These are phyloP conservation scores for Paecilomyces variotii DNA, from an alignment of 2,329 filamentous ascomycete species.

Conservation along the genomic window DNA sequence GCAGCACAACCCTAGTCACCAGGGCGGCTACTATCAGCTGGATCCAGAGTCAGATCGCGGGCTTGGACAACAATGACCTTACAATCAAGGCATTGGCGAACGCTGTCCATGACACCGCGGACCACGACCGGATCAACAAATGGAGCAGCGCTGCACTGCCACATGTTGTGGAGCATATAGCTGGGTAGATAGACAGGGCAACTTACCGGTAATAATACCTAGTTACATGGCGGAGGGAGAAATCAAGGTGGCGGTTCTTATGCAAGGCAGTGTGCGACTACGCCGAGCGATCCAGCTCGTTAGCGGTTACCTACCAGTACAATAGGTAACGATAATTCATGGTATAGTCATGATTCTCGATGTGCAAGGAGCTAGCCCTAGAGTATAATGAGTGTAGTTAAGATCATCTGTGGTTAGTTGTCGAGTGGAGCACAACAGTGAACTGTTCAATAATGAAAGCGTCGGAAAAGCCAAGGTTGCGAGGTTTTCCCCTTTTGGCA, in stretches of 20 bases:
- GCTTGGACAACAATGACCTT: constrained; percentile 36
- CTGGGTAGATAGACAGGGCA: constrained; percentile 6
- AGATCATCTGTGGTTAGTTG: background rate
- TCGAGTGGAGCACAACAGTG: background rate
- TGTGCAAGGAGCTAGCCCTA: background rate
- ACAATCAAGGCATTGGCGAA: constrained; percentile 49
- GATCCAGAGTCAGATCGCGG: constrained; percentile 56
- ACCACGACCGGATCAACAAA: constrained; percentile 53
- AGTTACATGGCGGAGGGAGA: background rate
- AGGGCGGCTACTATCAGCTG: constrained; percentile 67
- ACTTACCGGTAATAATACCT: background rate
- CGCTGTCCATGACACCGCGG: constrained; percentile 57
- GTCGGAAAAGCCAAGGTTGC: background rate
- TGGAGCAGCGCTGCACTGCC: constrained; percentile 55
- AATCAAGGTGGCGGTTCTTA: background rate
- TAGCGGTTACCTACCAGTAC: background rate
- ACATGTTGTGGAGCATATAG: constrained; percentile 19
- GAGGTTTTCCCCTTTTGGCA: constrained; percentile 10
- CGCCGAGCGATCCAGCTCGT: background rate
- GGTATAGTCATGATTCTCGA: background rate
- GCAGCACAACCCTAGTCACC: constrained; percentile 73
- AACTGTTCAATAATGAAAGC: background rate
- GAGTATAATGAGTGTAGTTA: background rate
- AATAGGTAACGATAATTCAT: background rate
- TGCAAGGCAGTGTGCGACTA: background rate